Evolutionary conservation across 805 yeast species (phyloP).

Genomic region (Myxozyma melibiosi): DNA sequence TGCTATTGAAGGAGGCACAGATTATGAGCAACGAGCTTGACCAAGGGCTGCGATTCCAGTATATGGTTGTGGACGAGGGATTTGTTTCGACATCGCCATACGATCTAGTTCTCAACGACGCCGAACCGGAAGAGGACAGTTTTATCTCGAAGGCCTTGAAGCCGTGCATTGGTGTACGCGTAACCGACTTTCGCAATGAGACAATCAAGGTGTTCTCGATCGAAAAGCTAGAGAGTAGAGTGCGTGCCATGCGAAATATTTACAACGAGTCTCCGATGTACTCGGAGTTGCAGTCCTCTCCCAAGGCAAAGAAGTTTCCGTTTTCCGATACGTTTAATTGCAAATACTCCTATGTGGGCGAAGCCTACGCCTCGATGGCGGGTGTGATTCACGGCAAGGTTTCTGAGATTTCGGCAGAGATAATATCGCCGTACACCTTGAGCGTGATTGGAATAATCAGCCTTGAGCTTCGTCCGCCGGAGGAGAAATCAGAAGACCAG

Average conservation of each 20-base stretch:
- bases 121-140: constrained; percentile 30
- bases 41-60: constrained; percentile 40
- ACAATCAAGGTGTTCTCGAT: constrained; percentile 30
- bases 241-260: constrained; percentile 23
- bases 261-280: constrained; percentile 25
- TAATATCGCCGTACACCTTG: constrained; percentile 35
- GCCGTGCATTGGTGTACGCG: constrained; percentile 35
- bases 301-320: neutral
- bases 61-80: constrained; percentile 26
- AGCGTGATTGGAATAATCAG: constrained; percentile 30
- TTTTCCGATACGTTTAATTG: constrained; percentile 8
- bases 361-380: constrained; percentile 23
- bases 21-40: constrained; percentile 43
- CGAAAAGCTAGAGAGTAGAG: constrained; percentile 19
- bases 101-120: constrained; percentile 25
- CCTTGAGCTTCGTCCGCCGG: constrained; percentile 20
- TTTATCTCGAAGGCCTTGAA: constrained; percentile 7
- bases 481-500: neutral
- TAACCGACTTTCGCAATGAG: constrained; percentile 26
- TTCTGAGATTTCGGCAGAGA: constrained; percentile 22
- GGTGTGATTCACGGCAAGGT: constrained; percentile 12
- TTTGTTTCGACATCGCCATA: constrained; percentile 24
- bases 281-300: constrained; percentile 4
- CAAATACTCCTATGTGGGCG: constrained; percentile 23
- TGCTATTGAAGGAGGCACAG: constrained; percentile 39